These are phyloP conservation scores for Chalaropsis thielavioides DNA, from an alignment of 2,329 filamentous ascomycete species.

Conservation along the genomic window DNA sequence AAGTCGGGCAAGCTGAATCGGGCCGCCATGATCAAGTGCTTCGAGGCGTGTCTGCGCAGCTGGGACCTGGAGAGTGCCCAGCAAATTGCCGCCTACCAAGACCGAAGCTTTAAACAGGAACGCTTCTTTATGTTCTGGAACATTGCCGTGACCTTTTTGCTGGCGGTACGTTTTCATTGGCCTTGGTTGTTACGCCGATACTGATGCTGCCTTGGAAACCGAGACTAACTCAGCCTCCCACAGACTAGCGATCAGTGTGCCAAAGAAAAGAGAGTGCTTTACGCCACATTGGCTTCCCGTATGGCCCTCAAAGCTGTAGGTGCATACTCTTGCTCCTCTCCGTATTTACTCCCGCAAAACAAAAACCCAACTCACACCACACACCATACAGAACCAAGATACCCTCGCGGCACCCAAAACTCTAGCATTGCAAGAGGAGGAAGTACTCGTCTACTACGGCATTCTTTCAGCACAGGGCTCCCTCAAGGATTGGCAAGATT, in stretches of 20 bases:
- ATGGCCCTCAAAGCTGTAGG: slow-evolving; percentile 16
- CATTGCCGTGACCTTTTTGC: slow-evolving; percentile 38
- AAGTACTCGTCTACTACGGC: slow-evolving; percentile 36
- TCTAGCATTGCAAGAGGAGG: slow-evolving; percentile 29
- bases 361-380: too few species aligned
- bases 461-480: slow-evolving; percentile 32
- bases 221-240: not conserved
- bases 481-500: slow-evolving; percentile 29
- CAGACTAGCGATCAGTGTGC: slow-evolving; percentile 35
- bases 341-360: too few species aligned
- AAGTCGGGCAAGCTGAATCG: slow-evolving; percentile 38
- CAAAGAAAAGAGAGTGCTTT: slow-evolving; percentile 36
- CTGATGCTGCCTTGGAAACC: not conserved
- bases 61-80: slow-evolving; percentile 29
- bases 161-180: slow-evolving; percentile 31
- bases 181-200: not conserved
- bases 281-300: slow-evolving; percentile 33
- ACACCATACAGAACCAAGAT: slow-evolving; percentile 12
- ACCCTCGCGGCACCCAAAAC: slow-evolving; percentile 6
- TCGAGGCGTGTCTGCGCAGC: slow-evolving; percentile 39
- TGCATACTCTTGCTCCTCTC: not conserved
- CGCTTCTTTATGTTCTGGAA: slow-evolving; percentile 39
- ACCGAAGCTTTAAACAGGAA: slow-evolving; percentile 36
- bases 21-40: slow-evolving; percentile 33
- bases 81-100: slow-evolving; percentile 40